These are phyloP conservation scores for Lathyrus tuberosus DNA, from an alignment of 306 rosid genomes.

Conservation along the genomic window DNA sequence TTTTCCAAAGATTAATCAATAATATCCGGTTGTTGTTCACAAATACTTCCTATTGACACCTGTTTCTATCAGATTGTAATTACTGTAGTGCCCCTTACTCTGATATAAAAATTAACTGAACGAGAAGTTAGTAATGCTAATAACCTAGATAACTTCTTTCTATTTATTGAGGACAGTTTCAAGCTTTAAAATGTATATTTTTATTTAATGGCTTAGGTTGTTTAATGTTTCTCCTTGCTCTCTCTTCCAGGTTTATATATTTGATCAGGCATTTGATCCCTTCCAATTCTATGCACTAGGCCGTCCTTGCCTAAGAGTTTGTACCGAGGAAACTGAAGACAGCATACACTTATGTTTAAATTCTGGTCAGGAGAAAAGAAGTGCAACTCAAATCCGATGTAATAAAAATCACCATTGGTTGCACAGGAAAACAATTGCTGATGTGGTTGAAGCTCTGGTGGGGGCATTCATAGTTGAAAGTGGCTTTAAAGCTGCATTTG, in stretches of 20 bases:
- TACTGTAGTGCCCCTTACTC: background rate
- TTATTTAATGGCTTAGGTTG: background rate
- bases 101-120: slow-evolving; percentile 11
- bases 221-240: slow-evolving; percentile 13
- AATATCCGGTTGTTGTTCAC: background rate
- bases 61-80: background rate
- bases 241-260: slow-evolving; percentile 71
- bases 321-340: slow-evolving; percentile 59
- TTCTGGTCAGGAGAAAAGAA: slow-evolving; percentile 38
- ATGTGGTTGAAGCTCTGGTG: slow-evolving; percentile 91
- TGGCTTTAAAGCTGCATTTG: slow-evolving; percentile 86
- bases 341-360: slow-evolving; percentile 52
- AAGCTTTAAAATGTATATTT: slow-evolving; percentile 18
- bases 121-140: slow-evolving; percentile 12
- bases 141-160: slow-evolving; percentile 9
- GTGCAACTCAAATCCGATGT: slow-evolving; percentile 52
- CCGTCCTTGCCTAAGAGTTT: slow-evolving; percentile 68
- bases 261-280: slow-evolving; percentile 81
- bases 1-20: background rate
- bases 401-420: slow-evolving; percentile 92
- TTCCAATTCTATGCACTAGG: slow-evolving; percentile 77
- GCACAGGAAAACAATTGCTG: slow-evolving; percentile 73
- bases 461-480: slow-evolving; percentile 95
- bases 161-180: background rate
- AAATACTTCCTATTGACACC: background rate